Base-by-base conservation (phyloP, 2,329 filamentous ascomycete genomes). In the Tolypocladium sp. region DNA sequence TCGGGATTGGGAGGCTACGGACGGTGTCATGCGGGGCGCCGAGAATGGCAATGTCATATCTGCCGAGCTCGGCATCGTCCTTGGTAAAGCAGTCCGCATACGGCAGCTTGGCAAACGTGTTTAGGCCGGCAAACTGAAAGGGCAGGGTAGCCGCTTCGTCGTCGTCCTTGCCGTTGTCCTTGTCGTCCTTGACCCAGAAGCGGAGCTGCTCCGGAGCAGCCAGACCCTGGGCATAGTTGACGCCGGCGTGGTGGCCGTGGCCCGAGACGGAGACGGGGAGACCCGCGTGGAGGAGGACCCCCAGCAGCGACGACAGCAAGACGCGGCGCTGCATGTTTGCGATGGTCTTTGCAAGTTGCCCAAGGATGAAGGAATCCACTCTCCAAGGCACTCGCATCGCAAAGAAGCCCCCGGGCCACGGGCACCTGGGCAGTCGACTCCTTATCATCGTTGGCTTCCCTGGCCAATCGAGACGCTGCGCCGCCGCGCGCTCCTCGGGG, bases 21-120 rank as follows among this genome's bases (percentile, higher is more conserved):
- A 70, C 68, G 7, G 67, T 69, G 38, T 70, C 68, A 59, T 68
- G 66, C 8, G 67, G 67, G 4, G 68, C 68, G 4, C 68, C 68
- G 9, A 70, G 62, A 40, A 70, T 61, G 33, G 67, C 68, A 61
- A 70, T 69, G 42, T 70, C 68, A 33, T 66, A 70, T 33, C 59
- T 42, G 17, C 35, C 60, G 22, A 6, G 12, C 0, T 57, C 57
- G 13, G 55, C 58, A 0, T 59, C 58, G 3, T 63, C 62, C 2
- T 65, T 55, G 4, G 59, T 57, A 49, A 69, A 70, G 58, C 68
- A 70, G 44, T 69, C 61, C 7, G 62, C 61, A 17, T 65, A 65
- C 0, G 64, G 64, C 3, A 69, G 58, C 20, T 64, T 63, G 4
- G 67, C 68, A 55, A 69, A 70, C 0, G 66, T 68, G 33, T 59